phyloP scores from a whole-genome alignment of 108 stramenopile species.

The Bacterosira constricta region DNA sequence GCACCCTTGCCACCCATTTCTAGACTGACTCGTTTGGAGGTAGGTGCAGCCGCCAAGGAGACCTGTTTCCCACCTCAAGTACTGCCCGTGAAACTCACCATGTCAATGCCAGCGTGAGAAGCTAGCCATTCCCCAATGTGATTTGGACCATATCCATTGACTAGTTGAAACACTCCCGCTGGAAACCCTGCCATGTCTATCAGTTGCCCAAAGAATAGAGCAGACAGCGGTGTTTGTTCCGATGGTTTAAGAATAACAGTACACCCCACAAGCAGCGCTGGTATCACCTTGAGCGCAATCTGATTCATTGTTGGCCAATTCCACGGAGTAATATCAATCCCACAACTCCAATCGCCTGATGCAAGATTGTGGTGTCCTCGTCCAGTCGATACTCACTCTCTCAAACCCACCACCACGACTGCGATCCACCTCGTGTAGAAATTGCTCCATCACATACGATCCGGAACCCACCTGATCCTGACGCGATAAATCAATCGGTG shows the following conservation, averaged over 20 bases:
- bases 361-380: background rate
- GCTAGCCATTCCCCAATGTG: slow-evolving; percentile 33
- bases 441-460: slow-evolving; percentile 4
- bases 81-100: slow-evolving; percentile 75
- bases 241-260: slow-evolving; percentile 79
- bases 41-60: background rate
- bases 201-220: slow-evolving; percentile 44
- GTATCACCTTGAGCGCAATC: slow-evolving; percentile 75
- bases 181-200: slow-evolving; percentile 60
- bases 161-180: slow-evolving; percentile 64
- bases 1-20: slow-evolving; percentile 70
- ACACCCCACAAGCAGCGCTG: slow-evolving; percentile 80
- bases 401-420: too few relatives aligned
- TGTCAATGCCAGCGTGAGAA: slow-evolving; percentile 39
- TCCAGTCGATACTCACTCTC: background rate
- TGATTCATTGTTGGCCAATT: slow-evolving; percentile 80
- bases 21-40: slow-evolving; percentile 49
- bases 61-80: slow-evolving; percentile 57
- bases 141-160: slow-evolving; percentile 53
- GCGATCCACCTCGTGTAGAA: background rate
- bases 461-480: slow-evolving; percentile 32
- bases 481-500: slow-evolving; percentile 31
- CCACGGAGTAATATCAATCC: slow-evolving; percentile 63
- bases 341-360: background rate
- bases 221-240: slow-evolving; percentile 76